phyloP scores from a whole-genome alignment of 2,329 filamentous ascomycete genomes.

The Acephala macrosclerotiorum region DNA sequence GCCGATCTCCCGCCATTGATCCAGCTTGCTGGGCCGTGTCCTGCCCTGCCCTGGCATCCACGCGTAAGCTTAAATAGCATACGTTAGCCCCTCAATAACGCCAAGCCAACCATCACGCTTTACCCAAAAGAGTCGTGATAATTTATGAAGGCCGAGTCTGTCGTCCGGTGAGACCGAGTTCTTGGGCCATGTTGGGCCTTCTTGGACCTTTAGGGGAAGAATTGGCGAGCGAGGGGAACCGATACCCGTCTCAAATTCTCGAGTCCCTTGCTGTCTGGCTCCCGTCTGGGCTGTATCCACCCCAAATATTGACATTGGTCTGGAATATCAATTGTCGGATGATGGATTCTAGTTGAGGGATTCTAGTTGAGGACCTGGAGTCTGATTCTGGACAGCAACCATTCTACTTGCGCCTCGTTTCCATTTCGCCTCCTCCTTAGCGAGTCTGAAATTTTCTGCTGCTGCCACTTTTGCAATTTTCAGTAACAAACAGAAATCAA shows the following conservation, averaged over 20 bases:
- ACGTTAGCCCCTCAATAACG: neutral
- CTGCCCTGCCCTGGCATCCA: constrained; percentile 2
- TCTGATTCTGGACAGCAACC: too few species aligned
- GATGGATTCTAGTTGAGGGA: neutral
- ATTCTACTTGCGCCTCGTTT: too few species aligned
- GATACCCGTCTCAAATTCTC: neutral
- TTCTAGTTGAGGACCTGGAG: neutral
- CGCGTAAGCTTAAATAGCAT: neutral
- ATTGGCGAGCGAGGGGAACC: neutral
- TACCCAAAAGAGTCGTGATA: neutral
- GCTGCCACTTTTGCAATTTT: too few species aligned
- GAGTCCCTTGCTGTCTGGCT: neutral
- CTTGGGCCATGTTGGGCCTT: neutral
- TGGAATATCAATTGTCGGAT: neutral
- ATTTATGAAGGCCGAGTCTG: neutral
- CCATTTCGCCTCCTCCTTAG: too few species aligned
- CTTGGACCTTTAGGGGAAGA: neutral
- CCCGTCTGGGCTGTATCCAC: neutral
- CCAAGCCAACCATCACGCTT: neutral
- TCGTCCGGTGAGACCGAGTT: neutral
- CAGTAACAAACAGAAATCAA: too few species aligned
- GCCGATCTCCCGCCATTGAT: constrained; percentile 1
- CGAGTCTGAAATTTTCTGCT: too few species aligned
- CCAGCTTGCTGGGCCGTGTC: neutral
- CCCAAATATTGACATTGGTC: neutral